Conservation (phyloP, 805 yeast genomes). For the Wilhelminamyces savonicus region DNA sequence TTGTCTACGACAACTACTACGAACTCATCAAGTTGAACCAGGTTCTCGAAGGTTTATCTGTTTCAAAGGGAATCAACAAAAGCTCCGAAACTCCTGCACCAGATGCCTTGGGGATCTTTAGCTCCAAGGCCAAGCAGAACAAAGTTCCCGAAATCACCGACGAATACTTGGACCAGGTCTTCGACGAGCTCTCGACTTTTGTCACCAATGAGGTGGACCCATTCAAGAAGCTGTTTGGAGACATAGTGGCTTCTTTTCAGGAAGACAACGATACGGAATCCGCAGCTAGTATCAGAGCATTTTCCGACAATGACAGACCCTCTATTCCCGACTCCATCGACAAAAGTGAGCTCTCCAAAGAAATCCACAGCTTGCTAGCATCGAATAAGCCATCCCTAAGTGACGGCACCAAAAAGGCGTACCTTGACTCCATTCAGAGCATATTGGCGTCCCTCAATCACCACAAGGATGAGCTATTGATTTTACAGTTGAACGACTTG, state of each 20-base stretch:
- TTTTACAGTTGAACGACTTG: constrained; percentile 15
- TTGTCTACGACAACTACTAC: constrained; percentile 69
- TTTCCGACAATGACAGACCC: constrained; percentile 1
- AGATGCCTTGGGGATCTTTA: too few relatives aligned
- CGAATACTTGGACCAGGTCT: constrained; percentile 11
- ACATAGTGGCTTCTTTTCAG: constrained; percentile 8
- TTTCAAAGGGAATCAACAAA: constrained; percentile 2
- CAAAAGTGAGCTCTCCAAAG: constrained; percentile 4
- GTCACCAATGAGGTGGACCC: constrained; percentile 10
- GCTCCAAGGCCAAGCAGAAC: too few relatives aligned
- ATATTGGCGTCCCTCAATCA: constrained; percentile 8
- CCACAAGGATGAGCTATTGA: constrained; percentile 15
- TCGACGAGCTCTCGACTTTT: constrained; percentile 20
- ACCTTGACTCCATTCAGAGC: constrained; percentile 6
- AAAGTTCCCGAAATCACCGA: too few relatives aligned
- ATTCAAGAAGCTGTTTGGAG: constrained; percentile 17
- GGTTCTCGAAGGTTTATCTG: constrained; percentile 31
- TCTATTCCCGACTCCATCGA: constrained; percentile 7
- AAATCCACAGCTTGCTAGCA: constrained; percentile 8
- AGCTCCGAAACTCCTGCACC: too few relatives aligned
- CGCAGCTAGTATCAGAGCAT: constrained; percentile 10
- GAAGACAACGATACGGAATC: constrained; percentile 9
- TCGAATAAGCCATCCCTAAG: too few relatives aligned
- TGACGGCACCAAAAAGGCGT: too few relatives aligned
- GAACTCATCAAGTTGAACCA: constrained; percentile 65